Percentiles rank a stretch among this genome's conserved stretches.
phyloP scores from a whole-genome alignment of 2,329 filamentous ascomycete genomes.

The Peltaster fructicola region DNA sequence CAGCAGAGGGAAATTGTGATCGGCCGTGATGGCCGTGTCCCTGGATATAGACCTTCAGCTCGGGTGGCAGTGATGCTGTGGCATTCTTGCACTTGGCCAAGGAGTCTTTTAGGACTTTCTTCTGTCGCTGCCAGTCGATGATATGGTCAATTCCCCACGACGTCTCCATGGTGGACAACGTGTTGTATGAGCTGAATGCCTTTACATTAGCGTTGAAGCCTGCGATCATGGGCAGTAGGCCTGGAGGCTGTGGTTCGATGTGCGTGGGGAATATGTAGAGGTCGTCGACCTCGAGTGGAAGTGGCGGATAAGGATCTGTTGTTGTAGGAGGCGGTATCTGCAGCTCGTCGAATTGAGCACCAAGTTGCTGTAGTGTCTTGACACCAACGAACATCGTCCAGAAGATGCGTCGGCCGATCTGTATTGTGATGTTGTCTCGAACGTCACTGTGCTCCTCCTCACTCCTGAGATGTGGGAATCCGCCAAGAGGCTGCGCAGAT shows the following conservation, averaged over 20 bases:
- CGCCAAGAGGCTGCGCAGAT: constrained; percentile 17
- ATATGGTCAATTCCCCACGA: constrained; percentile 64
- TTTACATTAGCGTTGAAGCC: constrained; percentile 69
- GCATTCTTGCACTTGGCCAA: constrained; percentile 52
- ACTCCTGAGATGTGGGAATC: too few species aligned
- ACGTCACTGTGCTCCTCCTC: too few species aligned
- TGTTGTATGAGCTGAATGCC: constrained; percentile 65
- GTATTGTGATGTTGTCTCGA: constrained; percentile 29
- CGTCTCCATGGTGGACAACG: constrained; percentile 61
- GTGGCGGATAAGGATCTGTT: constrained; percentile 57
- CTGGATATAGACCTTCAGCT: constrained; percentile 40
- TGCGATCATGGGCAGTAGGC: constrained; percentile 50
- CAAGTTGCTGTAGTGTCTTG: constrained; percentile 57
- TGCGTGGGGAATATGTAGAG: constrained; percentile 57
- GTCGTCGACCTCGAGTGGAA: constrained; percentile 71
- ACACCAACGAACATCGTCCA: constrained; percentile 65
- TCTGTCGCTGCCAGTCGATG: constrained; percentile 61
- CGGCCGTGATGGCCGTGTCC: constrained; percentile 9
- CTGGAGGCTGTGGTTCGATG: constrained; percentile 51
- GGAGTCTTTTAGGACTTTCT: constrained; percentile 52
- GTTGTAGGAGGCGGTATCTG: constrained; percentile 61
- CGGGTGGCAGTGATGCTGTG: constrained; percentile 48
- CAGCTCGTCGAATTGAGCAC: constrained; percentile 51
- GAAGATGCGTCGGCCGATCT: constrained; percentile 49
- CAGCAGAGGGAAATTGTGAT: constrained; percentile 8